phyloP scores from a whole-genome alignment of 495 filamentous ascomycete genomes.

The Parachaetomium inaequale region DNA sequence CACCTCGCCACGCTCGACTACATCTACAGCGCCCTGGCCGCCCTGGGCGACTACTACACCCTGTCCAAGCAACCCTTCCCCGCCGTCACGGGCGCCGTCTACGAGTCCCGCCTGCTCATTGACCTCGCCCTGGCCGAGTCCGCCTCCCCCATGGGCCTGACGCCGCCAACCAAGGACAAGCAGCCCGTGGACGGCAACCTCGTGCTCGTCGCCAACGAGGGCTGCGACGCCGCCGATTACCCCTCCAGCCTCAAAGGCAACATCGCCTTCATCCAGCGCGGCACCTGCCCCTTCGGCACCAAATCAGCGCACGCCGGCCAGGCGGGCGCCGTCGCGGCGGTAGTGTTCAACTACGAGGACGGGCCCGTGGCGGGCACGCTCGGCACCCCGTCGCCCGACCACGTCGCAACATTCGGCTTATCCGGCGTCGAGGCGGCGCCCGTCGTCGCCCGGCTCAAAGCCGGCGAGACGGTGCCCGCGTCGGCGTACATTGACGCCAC shows the following conservation, averaged over 20 bases:
- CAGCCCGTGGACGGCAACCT: slow-evolving; percentile 50
- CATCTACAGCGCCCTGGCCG: slow-evolving; percentile 49
- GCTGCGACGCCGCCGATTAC: slow-evolving; percentile 49
- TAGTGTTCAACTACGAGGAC: slow-evolving; percentile 57
- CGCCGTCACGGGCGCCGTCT: slow-evolving; percentile 56
- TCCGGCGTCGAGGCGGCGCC: slow-evolving; percentile 50
- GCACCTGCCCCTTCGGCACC: slow-evolving; percentile 56
- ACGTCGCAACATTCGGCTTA: slow-evolving; percentile 57
- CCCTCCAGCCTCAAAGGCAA: slow-evolving; percentile 41
- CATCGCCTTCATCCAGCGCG: slow-evolving; percentile 57
- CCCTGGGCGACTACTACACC: slow-evolving; percentile 56
- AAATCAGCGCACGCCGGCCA: slow-evolving; percentile 56
- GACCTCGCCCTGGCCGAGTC: slow-evolving; percentile 50
- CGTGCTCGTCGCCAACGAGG: slow-evolving; percentile 45
- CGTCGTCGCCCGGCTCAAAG: slow-evolving; percentile 43
- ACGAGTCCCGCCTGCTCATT: slow-evolving; percentile 54
- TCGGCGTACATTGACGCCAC: slow-evolving; percentile 56
- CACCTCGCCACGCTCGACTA: slow-evolving; percentile 58
- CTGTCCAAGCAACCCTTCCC: slow-evolving; percentile 56
- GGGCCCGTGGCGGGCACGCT: slow-evolving; percentile 51
- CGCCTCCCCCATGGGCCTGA: slow-evolving; percentile 55
- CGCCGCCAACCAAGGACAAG: slow-evolving; percentile 55
- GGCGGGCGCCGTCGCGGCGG: slow-evolving; percentile 57
- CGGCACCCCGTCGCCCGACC: slow-evolving; percentile 47
- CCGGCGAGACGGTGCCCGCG: slow-evolving; percentile 45